Evolutionary conservation across 352 stramenopile genomes (phyloP).

Genomic region (Thraustotheca clavata): DNA sequence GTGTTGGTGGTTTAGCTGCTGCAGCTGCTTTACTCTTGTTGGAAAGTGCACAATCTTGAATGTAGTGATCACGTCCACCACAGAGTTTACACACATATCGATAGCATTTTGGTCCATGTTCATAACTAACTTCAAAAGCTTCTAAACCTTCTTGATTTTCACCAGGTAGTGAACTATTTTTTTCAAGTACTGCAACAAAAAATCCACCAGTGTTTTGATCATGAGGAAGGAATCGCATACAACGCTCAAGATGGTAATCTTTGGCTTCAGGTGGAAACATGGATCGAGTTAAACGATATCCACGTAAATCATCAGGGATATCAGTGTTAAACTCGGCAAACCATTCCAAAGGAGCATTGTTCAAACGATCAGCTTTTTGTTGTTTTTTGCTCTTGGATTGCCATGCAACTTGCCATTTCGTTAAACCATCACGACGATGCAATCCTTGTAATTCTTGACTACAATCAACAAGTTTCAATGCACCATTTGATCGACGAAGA

Average conservation of each 20-base stretch:
- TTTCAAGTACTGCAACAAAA: constrained; percentile 83
- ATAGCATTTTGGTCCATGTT: constrained; percentile 15
- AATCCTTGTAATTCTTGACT: constrained; percentile 3
- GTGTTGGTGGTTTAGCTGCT: not conserved
- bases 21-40: constrained; percentile 7
- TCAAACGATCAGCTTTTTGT: constrained; percentile 25
- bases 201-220: constrained; percentile 90
- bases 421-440: constrained; percentile 11
- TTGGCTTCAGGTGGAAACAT: constrained; percentile 39
- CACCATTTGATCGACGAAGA: constrained; percentile 46
- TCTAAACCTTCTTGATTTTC: constrained; percentile 5
- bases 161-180: constrained; percentile 25
- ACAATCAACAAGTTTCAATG: constrained; percentile 54
- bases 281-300: constrained; percentile 24
- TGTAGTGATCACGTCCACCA: constrained; percentile 10
- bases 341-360: not conserved
- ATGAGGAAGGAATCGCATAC: constrained; percentile 85
- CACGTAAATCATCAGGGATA: constrained; percentile 21
- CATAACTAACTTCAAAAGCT: constrained; percentile 10
- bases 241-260: constrained; percentile 51
- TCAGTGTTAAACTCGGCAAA: constrained; percentile 26
- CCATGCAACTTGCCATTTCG: constrained; percentile 52
- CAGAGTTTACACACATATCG: constrained; percentile 18
- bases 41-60: constrained; percentile 16
- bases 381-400: constrained; percentile 45